Evolutionary conservation across 2,329 filamentous ascomycete genomes (phyloP).

Genomic region (Fusarium sp.): DNA sequence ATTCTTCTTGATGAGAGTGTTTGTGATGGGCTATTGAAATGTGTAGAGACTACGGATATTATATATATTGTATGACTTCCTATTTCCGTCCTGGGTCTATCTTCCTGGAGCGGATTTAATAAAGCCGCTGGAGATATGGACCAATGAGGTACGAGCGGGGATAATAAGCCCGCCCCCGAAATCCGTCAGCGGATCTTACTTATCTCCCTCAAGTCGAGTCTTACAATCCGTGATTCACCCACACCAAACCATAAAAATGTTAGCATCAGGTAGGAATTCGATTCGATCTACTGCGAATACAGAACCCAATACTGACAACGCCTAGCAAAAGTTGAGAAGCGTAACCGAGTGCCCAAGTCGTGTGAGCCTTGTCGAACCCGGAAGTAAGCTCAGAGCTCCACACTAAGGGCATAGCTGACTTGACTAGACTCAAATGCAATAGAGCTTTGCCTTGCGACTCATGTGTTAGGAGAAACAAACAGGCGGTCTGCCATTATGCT

Average conservation of each 20-base stretch:
- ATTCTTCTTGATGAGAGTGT: accelerated
- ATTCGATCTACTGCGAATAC: accelerated
- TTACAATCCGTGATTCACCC: neutral
- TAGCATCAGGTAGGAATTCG: conserved; percentile 15
- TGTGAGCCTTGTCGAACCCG: conserved; percentile 53
- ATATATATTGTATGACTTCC: conserved; percentile 1
- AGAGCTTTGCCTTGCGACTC: conserved; percentile 51
- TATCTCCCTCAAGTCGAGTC: conserved; percentile 6
- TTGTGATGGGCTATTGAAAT: neutral
- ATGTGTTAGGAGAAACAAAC: conserved; percentile 48
- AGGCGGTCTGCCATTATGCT: conserved; percentile 49
- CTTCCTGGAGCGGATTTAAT: conserved; percentile 20
- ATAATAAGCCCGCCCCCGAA: conserved; percentile 34
- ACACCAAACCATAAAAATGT: neutral
- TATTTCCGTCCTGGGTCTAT: neutral
- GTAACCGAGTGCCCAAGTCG: conserved; percentile 53
- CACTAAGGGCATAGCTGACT: neutral
- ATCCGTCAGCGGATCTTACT: conserved; percentile 12
- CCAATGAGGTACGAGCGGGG: conserved; percentile 11
- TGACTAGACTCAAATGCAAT: conserved; percentile 51
- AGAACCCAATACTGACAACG: neutral
- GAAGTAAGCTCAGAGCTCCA: conserved; percentile 45
- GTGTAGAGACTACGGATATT: accelerated
- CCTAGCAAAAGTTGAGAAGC: conserved; percentile 49
- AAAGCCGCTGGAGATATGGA: conserved; percentile 15